A percentile compares a stretch with the other conserved stretches of the same genome.
Evolutionary conservation across 192 early-diverging fungal genomes (phyloP).

Genomic region (Cetraspora pellucida): DNA sequence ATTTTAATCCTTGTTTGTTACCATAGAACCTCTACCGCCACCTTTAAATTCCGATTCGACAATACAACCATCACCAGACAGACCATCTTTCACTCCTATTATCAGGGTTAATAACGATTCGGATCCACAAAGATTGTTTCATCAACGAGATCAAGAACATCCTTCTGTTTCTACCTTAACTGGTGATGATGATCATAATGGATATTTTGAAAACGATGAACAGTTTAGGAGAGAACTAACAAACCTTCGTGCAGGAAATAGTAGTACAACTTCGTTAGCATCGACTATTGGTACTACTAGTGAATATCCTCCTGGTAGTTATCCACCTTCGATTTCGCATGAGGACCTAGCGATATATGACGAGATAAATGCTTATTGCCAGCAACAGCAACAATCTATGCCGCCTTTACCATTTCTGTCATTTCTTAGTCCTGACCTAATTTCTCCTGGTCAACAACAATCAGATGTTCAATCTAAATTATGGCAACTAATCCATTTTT

Average conservation of each 20-base stretch:
- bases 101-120: constrained; percentile 1
- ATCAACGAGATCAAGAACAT: neutral
- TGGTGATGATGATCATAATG: constrained; percentile 5
- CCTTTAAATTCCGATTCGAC: neutral
- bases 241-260: constrained; percentile 26
- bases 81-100: neutral
- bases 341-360: neutral
- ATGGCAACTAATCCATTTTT: constrained; percentile 58
- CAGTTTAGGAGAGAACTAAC: neutral
- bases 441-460: neutral
- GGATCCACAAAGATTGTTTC: neutral
- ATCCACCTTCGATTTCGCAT: neutral
- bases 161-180: neutral
- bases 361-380: neutral
- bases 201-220: constrained; percentile 1
- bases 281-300: constrained; percentile 12
- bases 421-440: constrained; percentile 1
- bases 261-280: constrained; percentile 14
- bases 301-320: constrained; percentile 2
- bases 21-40: neutral
- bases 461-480: constrained; percentile 43
- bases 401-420: neutral
- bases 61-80: neutral
- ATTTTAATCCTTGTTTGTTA: neutral
- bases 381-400: constrained; percentile 9